Evolutionary conservation across 192 early-diverging fungal species (phyloP), one percentile per base, ranked within the genome.

Genomic region (Helicostylum pulchrum): DNA sequence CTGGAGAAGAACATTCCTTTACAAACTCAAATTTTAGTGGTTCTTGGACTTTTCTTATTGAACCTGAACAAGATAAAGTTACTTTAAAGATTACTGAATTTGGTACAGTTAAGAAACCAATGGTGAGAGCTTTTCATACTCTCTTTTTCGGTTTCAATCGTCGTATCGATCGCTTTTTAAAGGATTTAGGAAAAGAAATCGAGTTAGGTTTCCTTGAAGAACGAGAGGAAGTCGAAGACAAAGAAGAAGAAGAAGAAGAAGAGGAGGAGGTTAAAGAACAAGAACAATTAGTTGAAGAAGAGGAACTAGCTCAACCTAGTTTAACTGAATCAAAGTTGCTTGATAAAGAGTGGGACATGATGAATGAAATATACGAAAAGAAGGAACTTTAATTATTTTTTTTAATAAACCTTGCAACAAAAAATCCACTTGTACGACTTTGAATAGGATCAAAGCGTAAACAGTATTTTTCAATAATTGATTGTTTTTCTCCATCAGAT

Each of bases 401-500:
- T 66, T 95, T 95, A 64, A 76, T 73, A 66, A 96, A 85, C 64
- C 88, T 70, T 21, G 90, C 90, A 50, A 94, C 78, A 72, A 96
- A 94, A 53, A 93, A 82, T 7, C 91, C 91, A 57, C 87, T 89
- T 14, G 89, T 93, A 10, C 75, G 57, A 34, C 85, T 88, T 15
- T 71, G 68, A 21, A 82, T 44, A 2, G 91, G 91, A 70, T 87
- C 85, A 63, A 89, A 91, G 15, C 89, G 74, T 19, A 91, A 61
- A 50, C 81, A 83, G 31, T 72, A 60, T 1, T 70, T 70, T 47
- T 68, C 70, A 32, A 61, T 64, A 30, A 2, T 17, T 10, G 8
- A 46, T 65, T 51, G 69, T 32, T 44, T 57, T 34, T 63, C 75
- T 70, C 17, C 71, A 3, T 44, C 21, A 17, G 10, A 42, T n/a